Conservation (phyloP, 495 filamentous ascomycete species). For the Glonium stellatum region DNA sequence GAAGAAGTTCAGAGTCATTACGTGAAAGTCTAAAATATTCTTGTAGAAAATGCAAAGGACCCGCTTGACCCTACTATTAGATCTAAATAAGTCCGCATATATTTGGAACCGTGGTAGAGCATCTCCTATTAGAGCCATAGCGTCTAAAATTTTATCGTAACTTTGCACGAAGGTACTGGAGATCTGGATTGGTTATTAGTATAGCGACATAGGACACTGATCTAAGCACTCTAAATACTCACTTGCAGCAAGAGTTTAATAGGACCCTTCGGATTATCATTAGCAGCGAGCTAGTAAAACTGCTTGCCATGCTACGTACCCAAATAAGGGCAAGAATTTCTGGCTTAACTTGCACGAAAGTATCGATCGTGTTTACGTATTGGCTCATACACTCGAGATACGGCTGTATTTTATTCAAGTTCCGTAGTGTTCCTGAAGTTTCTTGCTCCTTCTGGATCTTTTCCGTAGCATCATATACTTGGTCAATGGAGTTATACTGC, state of each 20-base stretch:
- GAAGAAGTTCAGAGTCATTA: constrained; percentile 32
- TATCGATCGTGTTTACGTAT: constrained; percentile 29
- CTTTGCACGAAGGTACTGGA: not conserved
- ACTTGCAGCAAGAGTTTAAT: not conserved
- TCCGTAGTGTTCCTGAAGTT: constrained; percentile 17
- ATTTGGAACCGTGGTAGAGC: not conserved
- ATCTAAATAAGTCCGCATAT: constrained; percentile 7
- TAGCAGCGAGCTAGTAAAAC: not conserved
- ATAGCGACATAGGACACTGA: not conserved
- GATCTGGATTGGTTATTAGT: not conserved
- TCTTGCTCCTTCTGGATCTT: constrained; percentile 32
- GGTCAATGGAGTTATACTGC: constrained; percentile 16
- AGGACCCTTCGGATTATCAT: not conserved
- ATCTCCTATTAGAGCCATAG: not conserved
- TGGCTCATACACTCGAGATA: constrained; percentile 28
- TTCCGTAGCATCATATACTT: constrained; percentile 31
- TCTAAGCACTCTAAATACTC: not conserved
- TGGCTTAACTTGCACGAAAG: constrained; percentile 35
- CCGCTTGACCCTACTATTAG: constrained; percentile 22
- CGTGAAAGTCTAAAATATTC: constrained; percentile 36
- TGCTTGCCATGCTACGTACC: constrained; percentile 5
- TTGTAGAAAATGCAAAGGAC: constrained; percentile 33
- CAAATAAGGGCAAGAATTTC: constrained; percentile 34
- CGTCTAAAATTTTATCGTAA: not conserved
- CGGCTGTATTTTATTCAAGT: constrained; percentile 31